These are phyloP conservation scores for Phytophthora cryptogea DNA, from an alignment of 352 stramenopile genomes.

Conservation along the genomic window DNA sequence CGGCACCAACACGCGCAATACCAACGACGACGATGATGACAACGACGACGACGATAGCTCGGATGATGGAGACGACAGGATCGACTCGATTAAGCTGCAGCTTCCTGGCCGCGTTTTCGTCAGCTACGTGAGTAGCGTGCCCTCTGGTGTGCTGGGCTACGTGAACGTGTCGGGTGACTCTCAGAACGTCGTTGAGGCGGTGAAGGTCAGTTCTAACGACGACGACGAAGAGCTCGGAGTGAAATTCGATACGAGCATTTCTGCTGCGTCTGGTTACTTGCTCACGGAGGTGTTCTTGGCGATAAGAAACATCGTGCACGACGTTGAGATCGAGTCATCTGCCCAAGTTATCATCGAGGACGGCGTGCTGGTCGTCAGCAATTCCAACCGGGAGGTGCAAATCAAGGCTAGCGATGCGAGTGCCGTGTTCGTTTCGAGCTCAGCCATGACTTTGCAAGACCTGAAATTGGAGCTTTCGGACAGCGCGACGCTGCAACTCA, in stretches of 20 bases:
- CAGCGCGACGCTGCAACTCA: conserved; percentile 29
- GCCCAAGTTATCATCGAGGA: conserved; percentile 30
- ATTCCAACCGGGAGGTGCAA: conserved; percentile 24
- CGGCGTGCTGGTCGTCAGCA: conserved; percentile 25
- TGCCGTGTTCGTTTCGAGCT: conserved; percentile 27
- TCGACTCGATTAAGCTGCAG: conserved; percentile 34
- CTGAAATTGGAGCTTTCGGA: conserved; percentile 31
- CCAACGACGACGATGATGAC: conserved; percentile 14
- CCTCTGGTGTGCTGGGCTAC: conserved; percentile 31
- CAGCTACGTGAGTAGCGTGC: conserved; percentile 24
- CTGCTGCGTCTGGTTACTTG: conserved; percentile 15
- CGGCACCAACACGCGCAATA: conserved; percentile 12
- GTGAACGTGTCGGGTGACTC: conserved; percentile 35
- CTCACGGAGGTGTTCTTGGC: conserved; percentile 36
- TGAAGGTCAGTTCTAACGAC: conserved; percentile 22
- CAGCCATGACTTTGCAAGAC: conserved; percentile 26
- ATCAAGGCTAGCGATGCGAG: conserved; percentile 31
- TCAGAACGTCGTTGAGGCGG: conserved; percentile 20
- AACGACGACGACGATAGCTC: conserved; percentile 26
- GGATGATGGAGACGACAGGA: conserved; percentile 26
- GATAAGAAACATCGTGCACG: conserved; percentile 22
- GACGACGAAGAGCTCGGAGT: conserved; percentile 33
- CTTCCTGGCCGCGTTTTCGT: conserved; percentile 32
- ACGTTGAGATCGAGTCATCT: conserved; percentile 26
- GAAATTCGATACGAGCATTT: conserved; percentile 20